A percentile compares a stretch with the other conserved stretches of the same genome.
Evolutionary conservation across 2,329 filamentous ascomycete genomes (phyloP).

Genomic region (Colletotrichum tanaceti): DNA sequence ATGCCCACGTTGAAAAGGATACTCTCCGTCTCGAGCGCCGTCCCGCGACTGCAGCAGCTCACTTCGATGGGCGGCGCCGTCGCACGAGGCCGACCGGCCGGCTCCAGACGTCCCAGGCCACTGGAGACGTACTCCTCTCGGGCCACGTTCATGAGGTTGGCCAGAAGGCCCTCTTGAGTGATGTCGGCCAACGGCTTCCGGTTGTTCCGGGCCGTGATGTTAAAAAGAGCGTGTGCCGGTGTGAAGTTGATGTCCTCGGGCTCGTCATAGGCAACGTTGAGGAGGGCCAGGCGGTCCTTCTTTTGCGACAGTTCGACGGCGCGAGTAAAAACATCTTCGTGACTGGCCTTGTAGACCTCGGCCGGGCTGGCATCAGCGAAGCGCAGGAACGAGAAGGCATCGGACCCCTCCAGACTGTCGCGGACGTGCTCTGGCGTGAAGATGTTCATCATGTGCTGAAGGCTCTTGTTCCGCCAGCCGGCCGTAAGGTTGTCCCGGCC

Average conservation of each 20-base stretch:
- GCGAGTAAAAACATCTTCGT: constrained; percentile 78
- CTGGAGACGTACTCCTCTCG: constrained; percentile 72
- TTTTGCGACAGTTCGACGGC: constrained; percentile 70
- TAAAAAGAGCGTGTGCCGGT: constrained; percentile 82
- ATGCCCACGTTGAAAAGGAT: constrained; percentile 82
- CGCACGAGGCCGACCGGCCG: constrained; percentile 80
- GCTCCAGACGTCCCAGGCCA: constrained; percentile 82
- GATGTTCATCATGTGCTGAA: constrained; percentile 88
- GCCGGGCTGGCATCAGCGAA: constrained; percentile 82
- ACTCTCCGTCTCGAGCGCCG: constrained; percentile 74
- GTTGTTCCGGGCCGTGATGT: constrained; percentile 78
- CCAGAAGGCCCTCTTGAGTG: constrained; percentile 77
- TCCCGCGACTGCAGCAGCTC: constrained; percentile 75
- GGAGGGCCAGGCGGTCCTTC: constrained; percentile 70
- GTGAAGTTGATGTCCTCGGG: constrained; percentile 70
- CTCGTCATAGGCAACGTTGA: constrained; percentile 79
- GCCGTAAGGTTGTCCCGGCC: constrained; percentile 79
- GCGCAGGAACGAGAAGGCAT: constrained; percentile 88
- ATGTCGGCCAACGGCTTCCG: constrained; percentile 75
- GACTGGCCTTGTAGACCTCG: constrained; percentile 78
- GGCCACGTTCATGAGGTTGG: constrained; percentile 83
- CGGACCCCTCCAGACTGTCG: constrained; percentile 68
- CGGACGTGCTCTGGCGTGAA: constrained; percentile 85
- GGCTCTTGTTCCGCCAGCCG: constrained; percentile 82
- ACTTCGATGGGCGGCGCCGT: constrained; percentile 89